Base-by-base conservation (phyloP, 2,329 filamentous ascomycete species). In the Dactylellina parvicollis region DNA sequence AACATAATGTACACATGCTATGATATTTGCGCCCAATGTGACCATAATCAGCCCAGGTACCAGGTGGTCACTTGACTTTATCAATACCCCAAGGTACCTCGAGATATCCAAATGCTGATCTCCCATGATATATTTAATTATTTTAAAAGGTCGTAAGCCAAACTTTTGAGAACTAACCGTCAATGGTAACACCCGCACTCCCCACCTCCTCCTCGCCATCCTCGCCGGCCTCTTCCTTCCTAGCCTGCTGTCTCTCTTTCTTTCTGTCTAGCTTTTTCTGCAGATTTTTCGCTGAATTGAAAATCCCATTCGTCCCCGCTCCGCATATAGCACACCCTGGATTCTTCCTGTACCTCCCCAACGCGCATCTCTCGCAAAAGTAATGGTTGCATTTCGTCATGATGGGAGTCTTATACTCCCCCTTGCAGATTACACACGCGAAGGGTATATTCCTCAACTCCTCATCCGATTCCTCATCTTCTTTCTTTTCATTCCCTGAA, bases 331-430 rank as follows among this genome's bases (percentile, higher is more conserved):
- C 92, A 80, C 95, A 98, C 1, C 87, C 88, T 2, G 93, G 93
- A 77, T 93, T 92, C 44, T 92, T 95, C 75, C 90, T 86, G 80
- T 97, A 98, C 76, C 93, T 83, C 79, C 91, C 88, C 77, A 98
- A 83, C 24, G 95, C 95, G 80, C 95, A 99, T 0, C 86, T 84
- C 80, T 97, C 91, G 80, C 95, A 99, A 79, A 98, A 98, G 80
- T 98, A 98, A 80, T 99, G 95, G 0, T 92, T 91, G 77, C 95
- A 99, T 76, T 92, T 90, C 10, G 95, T 98, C 22, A 94, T 83
- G 10, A 98, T 86, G 0, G 95, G 94, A 66, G 87, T 85, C 77
- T 88, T 90, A 81, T 96, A 97, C 0, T 88, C 81, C 36, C 88
- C 86, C 77, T 89, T 88, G 84, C 93, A 97, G 74, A 96, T 92